Evolutionary conservation across 306 rosid genomes (phyloP).

Genomic region (Cicer chorassanicum): DNA sequence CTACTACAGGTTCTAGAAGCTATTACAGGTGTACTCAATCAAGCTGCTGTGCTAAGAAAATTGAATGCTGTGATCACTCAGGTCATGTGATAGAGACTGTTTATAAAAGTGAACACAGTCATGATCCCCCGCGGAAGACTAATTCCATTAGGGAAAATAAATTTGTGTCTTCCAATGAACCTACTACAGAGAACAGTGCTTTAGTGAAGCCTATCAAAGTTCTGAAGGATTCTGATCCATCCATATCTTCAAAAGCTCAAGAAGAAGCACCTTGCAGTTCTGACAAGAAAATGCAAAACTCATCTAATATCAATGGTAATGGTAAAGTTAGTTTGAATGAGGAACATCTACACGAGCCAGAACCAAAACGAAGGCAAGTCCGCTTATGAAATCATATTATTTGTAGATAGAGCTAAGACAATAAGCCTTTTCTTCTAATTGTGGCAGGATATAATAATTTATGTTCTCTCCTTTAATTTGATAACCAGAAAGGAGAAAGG

Average conservation of each 20-base stretch:
- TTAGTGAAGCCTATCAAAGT: slow-evolving; percentile 46
- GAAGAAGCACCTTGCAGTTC: slow-evolving; percentile 53
- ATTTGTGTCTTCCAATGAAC: slow-evolving; percentile 51
- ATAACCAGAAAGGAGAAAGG: slow-evolving; percentile 80
- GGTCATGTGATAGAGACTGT: slow-evolving; percentile 70
- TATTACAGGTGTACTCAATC: slow-evolving; percentile 85
- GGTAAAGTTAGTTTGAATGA: slow-evolving; percentile 62
- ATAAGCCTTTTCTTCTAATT: slow-evolving; percentile 26
- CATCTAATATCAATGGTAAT: slow-evolving; percentile 56
- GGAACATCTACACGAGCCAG: slow-evolving; percentile 66
- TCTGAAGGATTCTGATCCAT: slow-evolving; percentile 58
- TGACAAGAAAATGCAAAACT: slow-evolving; percentile 63
- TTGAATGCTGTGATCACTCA: slow-evolving; percentile 76
- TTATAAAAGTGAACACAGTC: slow-evolving; percentile 81
- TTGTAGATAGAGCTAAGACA: neutral
- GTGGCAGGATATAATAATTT: slow-evolving; percentile 39
- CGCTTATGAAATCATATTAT: slow-evolving; percentile 38
- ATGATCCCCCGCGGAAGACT: slow-evolving; percentile 75
- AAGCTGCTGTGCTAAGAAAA: slow-evolving; percentile 80
- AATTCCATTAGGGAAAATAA: slow-evolving; percentile 60
- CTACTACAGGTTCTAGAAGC: slow-evolving; percentile 89
- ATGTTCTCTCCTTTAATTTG: slow-evolving; percentile 46
- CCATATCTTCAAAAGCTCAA: slow-evolving; percentile 60
- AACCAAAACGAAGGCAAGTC: slow-evolving; percentile 76
- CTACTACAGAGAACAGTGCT: slow-evolving; percentile 51